Percentiles rank a stretch among this genome's conserved stretches.
Conservation (phyloP, 2,329 filamentous ascomycete genomes). For the Phoma sp. region DNA sequence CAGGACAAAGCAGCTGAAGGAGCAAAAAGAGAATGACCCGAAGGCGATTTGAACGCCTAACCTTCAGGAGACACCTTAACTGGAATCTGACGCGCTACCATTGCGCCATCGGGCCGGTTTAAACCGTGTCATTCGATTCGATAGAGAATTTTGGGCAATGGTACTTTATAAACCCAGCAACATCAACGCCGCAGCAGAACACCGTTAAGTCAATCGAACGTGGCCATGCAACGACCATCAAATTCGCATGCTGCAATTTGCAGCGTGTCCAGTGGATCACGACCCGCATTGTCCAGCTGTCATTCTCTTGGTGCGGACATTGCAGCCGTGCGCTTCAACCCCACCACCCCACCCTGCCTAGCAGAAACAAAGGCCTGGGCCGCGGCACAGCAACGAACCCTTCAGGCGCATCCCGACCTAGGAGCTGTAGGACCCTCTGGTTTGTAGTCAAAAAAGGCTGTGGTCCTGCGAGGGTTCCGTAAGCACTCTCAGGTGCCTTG, state of each 20-base stretch:
- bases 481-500: no score
- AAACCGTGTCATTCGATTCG: conserved; percentile 21
- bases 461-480: no score
- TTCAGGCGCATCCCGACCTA: neutral
- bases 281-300: neutral
- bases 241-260: neutral
- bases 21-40: conserved; percentile 32
- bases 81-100: conserved; percentile 44
- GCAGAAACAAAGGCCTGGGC: conserved; percentile 8
- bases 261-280: neutral
- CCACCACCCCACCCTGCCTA: conserved; percentile 20
- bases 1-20: neutral
- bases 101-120: conserved; percentile 36
- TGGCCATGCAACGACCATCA: neutral
- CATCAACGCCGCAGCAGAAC: neutral
- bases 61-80: conserved; percentile 37
- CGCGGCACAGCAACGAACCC: conserved; percentile 1
- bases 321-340: conserved; percentile 7
- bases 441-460: no score
- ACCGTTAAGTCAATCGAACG: neutral
- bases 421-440: no score
- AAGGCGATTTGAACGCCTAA: conserved; percentile 39
- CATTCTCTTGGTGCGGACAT: conserved; percentile 9
- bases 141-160: conserved; percentile 1
- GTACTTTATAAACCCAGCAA: neutral